A percentile compares a stretch with the other conserved stretches of the same genome.
Conservation (phyloP, 495 filamentous ascomycete genomes). For the Penicillium verhagenii region DNA sequence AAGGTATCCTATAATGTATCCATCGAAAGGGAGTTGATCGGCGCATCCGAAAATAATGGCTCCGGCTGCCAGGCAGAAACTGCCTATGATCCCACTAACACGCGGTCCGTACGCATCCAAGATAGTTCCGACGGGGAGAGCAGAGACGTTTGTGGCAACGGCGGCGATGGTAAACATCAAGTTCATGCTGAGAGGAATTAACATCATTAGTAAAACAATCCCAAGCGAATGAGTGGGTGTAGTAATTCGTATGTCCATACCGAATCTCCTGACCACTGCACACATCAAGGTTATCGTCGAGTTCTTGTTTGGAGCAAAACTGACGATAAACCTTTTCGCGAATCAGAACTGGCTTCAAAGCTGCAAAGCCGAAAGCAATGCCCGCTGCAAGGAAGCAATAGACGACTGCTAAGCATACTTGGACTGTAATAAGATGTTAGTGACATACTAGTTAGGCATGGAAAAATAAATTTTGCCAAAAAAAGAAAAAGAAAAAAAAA, state of each 20-base stretch:
- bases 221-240: neutral
- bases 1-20: conserved; percentile 75
- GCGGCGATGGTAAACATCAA: conserved; percentile 81
- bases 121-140: conserved; percentile 74
- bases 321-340: conserved; percentile 64
- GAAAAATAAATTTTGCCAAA: too few species aligned
- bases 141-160: conserved; percentile 65
- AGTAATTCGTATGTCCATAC: too few species aligned
- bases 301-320: conserved; percentile 55
- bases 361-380: conserved; percentile 73
- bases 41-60: conserved; percentile 71
- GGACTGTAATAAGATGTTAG: conserved; percentile 26
- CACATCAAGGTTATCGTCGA: conserved; percentile 59
- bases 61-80: conserved; percentile 66
- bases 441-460: too few species aligned
- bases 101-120: conserved; percentile 81
- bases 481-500: neutral
- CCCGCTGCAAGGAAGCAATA: conserved; percentile 81
- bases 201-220: too few species aligned
- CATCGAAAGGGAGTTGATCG: conserved; percentile 60
- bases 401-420: conserved; percentile 58
- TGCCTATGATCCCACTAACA: conserved; percentile 71
- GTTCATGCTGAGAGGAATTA: conserved; percentile 56
- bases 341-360: conserved; percentile 68
- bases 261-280: conserved; percentile 77